Evolutionary conservation across 441 rosid species (phyloP).

Genomic region (Populus trichocarpa): DNA sequence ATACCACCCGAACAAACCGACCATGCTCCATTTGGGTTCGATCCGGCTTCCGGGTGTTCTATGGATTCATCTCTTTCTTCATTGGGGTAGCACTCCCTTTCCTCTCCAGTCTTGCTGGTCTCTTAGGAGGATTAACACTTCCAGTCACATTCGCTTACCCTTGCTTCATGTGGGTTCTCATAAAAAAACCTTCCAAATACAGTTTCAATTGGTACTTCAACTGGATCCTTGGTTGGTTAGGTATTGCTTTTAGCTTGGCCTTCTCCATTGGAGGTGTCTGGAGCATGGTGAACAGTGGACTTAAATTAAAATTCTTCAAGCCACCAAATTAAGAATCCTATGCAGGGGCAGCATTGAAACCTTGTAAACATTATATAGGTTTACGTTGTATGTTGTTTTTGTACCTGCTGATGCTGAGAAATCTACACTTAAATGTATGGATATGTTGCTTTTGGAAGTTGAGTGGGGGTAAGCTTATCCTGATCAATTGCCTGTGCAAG

Average conservation of each 20-base stretch:
- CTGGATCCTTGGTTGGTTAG: slow-evolving; percentile 92
- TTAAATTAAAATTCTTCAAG: slow-evolving; percentile 81
- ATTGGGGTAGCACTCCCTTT: slow-evolving; percentile 92
- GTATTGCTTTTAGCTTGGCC: slow-evolving; percentile 82
- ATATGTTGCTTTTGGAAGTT: slow-evolving; percentile 1
- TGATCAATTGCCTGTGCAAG: not conserved
- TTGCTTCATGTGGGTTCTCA: slow-evolving; percentile 97
- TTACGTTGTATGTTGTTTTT: slow-evolving; percentile 7
- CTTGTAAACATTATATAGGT: not conserved
- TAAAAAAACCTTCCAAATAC: slow-evolving; percentile 69
- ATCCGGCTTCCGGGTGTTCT: slow-evolving; percentile 87
- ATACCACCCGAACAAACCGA: slow-evolving; percentile 85
- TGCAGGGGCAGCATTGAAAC: not conserved
- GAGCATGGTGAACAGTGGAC: slow-evolving; percentile 85
- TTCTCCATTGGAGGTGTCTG: slow-evolving; percentile 87
- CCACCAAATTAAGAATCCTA: slow-evolving; percentile 34
- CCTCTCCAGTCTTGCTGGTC: slow-evolving; percentile 83
- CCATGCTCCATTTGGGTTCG: slow-evolving; percentile 96
- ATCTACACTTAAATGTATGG: slow-evolving; percentile 7
- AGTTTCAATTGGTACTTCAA: slow-evolving; percentile 94
- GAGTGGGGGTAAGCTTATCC: not conserved
- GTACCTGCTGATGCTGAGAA: not conserved
- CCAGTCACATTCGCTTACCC: slow-evolving; percentile 95
- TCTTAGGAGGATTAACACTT: slow-evolving; percentile 85
- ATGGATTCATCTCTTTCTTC: slow-evolving; percentile 75